A percentile compares a stretch with the other conserved stretches of the same genome.
phyloP scores from a whole-genome alignment of 2,329 filamentous ascomycete species.

The Aspergillus carbonarius region DNA sequence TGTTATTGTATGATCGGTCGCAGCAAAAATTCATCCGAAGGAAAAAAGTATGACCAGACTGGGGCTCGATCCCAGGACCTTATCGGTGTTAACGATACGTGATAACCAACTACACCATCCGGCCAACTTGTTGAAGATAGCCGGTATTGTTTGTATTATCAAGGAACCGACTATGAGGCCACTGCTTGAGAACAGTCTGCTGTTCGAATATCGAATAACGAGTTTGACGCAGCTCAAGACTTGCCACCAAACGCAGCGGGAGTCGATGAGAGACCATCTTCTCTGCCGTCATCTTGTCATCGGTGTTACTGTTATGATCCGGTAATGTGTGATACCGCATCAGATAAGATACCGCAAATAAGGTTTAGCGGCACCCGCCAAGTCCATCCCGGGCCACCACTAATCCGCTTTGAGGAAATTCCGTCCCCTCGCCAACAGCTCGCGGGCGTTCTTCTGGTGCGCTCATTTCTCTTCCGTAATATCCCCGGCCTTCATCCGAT shows the following conservation, averaged over 20 bases:
- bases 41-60: conserved; percentile 18
- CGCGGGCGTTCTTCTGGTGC: not conserved
- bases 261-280: too few relatives aligned
- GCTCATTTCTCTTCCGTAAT: not conserved
- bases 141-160: too few relatives aligned
- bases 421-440: not conserved
- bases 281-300: too few relatives aligned
- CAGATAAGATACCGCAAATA: not conserved
- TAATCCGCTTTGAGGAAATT: not conserved
- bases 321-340: not conserved
- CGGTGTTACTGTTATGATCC: not conserved
- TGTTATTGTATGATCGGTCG: too few relatives aligned
- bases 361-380: not conserved
- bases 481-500: not conserved
- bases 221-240: too few relatives aligned
- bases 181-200: too few relatives aligned
- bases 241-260: too few relatives aligned
- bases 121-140: conserved; percentile 17
- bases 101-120: conserved; percentile 38
- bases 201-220: too few relatives aligned
- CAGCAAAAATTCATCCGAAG: not conserved
- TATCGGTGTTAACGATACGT: conserved; percentile 38
- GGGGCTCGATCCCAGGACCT: conserved; percentile 32
- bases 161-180: too few relatives aligned
- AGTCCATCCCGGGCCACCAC: not conserved